Base-by-base conservation (phyloP, 1,139 yeast genomes). In the Geotrichum australiense region DNA sequence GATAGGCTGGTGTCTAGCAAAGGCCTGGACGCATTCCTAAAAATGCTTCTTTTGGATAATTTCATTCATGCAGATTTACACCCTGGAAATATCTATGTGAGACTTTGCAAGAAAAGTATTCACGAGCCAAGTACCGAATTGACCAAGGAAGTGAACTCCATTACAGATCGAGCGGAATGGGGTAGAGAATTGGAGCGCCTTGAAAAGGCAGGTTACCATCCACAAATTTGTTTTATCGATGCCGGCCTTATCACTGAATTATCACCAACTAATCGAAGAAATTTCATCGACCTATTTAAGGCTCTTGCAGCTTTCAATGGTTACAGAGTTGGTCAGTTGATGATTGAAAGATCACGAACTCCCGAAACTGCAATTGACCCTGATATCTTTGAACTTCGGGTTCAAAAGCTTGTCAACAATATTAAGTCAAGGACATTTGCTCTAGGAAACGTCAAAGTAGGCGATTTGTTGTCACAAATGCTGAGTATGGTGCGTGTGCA, bases 51-150 rank as follows among this genome's bases (percentile, higher is more conserved):
- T 47, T 65, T 89, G 43, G 95, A 91, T 62, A 87, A 91, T 59
- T 91, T 91, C 59, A 86, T 89, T 34, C 98, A 91, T 61, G 93
- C 97, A 0, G 98, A 91, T 62, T 69, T 91, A 47, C 98, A 91
- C 55, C 96, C 98, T 0, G 99, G 99, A 1, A 91, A 91, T 61
- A 85, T 91, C 59, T 77, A 89, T 70, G 76, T 91, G 4, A 66
- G 91, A 41, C 80, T 89, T 53, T 74, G 80, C 54, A 76, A 76
- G 31, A 50, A 22, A 43, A 41, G 38, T 24, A 18, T 34, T 28
- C 39, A 43, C 37, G 31, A 46, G 11, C 56, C 54, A 24, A 53
- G 55, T 21, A 55, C 52, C 34, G 29, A 42, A 21, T 50, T 50
- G 3, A 51, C 57, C 4, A 46, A 50, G 11, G 39, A 48, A 3